Evolutionary conservation across 257 asterid species (phyloP).

Genomic region (Mitragyna speciosa): DNA sequence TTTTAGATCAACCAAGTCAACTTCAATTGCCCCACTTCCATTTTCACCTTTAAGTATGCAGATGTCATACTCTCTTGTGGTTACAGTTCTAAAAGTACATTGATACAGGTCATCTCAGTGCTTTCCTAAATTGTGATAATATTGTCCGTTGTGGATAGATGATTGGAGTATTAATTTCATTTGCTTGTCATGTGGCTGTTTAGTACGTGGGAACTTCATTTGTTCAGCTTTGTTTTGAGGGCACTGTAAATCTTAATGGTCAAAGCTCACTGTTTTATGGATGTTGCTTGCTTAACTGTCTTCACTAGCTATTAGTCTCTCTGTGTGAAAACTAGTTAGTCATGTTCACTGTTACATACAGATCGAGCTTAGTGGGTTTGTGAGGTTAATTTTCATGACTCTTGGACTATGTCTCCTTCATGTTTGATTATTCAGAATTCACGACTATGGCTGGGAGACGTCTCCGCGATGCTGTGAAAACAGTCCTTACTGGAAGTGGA

Average conservation of each 20-base stretch:
- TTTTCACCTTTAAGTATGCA: not conserved
- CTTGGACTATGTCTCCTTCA: not conserved
- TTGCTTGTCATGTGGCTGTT: not conserved
- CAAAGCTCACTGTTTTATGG: not conserved
- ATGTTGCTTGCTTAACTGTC: not conserved
- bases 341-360: not conserved
- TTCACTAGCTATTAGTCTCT: not conserved
- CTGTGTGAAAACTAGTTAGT: not conserved
- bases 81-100: not conserved
- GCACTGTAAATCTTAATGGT: not conserved
- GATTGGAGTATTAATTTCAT: not conserved
- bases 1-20: not conserved
- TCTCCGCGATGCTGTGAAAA: constrained; percentile 85
- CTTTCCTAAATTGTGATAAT: not conserved
- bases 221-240: not conserved
- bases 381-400: not conserved
- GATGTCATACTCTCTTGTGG: not conserved
- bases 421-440: constrained; percentile 53
- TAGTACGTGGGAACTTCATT: not conserved
- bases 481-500: constrained; percentile 47
- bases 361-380: not conserved
- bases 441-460: constrained; percentile 99
- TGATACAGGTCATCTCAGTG: not conserved
- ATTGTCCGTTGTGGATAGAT: not conserved
- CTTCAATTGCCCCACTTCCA: not conserved